phyloP scores from a whole-genome alignment of 1,139 yeast genomes.

The Blastobotrys ciferrii region DNA sequence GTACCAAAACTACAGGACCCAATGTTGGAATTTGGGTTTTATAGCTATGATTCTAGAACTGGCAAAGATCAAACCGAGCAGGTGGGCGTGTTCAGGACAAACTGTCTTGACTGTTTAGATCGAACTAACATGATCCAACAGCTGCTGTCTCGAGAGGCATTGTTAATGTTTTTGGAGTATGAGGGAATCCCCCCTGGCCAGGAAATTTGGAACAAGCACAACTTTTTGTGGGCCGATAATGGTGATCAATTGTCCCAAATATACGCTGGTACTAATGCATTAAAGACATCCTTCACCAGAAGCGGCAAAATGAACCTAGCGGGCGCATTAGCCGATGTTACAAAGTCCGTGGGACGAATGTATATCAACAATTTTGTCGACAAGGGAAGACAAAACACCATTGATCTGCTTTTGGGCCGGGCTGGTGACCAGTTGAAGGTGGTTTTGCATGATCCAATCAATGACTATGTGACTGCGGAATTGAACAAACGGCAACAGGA shows the following conservation, averaged over 20 bases:
- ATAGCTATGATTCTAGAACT: conserved; percentile 51
- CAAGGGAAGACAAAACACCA: conserved; percentile 80
- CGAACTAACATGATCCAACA: conserved; percentile 93
- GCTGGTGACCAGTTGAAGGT: conserved; percentile 72
- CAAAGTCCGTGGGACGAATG: conserved; percentile 91
- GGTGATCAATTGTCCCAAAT: conserved; percentile 97
- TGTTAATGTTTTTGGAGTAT: conserved; percentile 64
- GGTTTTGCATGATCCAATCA: conserved; percentile 79
- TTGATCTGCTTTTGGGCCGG: conserved; percentile 82
- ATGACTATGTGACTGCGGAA: conserved; percentile 70
- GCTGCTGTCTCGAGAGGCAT: conserved; percentile 64
- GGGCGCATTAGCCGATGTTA: conserved; percentile 93
- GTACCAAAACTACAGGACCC: conserved; percentile 63
- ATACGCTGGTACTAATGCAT: conserved; percentile 95
- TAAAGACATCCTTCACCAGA: conserved; percentile 89
- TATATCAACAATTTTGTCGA: conserved; percentile 96
- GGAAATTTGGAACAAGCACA: conserved; percentile 66
- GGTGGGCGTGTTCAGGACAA: conserved; percentile 85
- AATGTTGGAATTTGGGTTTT: conserved; percentile 76
- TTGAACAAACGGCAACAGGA: conserved; percentile 50
- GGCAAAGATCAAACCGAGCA: conserved; percentile 65
- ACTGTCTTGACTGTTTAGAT: conserved; percentile 93
- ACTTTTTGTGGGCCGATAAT: conserved; percentile 93
- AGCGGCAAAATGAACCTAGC: conserved; percentile 95
- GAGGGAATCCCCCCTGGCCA: conserved; percentile 41